phyloP scores from a whole-genome alignment of 768 basidiomycete genomes.

The Pulveroboletus ravenelii region DNA sequence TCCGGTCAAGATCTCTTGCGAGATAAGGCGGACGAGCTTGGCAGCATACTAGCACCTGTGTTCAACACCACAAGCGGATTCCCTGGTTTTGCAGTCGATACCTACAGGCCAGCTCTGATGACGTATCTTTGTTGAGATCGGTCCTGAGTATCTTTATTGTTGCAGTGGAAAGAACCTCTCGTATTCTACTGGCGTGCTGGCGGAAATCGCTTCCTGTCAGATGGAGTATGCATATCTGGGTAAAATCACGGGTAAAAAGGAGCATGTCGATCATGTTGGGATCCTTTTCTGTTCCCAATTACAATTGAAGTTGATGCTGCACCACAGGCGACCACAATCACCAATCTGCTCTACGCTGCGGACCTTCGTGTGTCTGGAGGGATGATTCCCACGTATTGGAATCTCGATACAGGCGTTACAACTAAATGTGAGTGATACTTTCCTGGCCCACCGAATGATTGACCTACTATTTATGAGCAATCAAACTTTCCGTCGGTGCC shows the following conservation, averaged over 20 bases:
- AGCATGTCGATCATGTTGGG: slow-evolving; percentile 54
- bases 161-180: not conserved
- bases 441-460: not conserved
- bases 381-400: slow-evolving; percentile 61
- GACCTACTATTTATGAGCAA: slow-evolving; percentile 10
- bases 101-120: slow-evolving; percentile 41
- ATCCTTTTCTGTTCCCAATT: not conserved
- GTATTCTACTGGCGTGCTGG: slow-evolving; percentile 39
- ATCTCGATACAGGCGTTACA: slow-evolving; percentile 42
- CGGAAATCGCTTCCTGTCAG: slow-evolving; percentile 78
- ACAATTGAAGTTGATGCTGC: not conserved
- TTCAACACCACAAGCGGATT: slow-evolving; percentile 70
- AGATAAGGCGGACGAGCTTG: slow-evolving; percentile 72
- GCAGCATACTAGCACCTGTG: slow-evolving; percentile 56
- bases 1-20: slow-evolving; percentile 61
- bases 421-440: slow-evolving; percentile 38
- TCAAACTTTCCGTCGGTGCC: slow-evolving; percentile 54
- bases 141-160: not conserved
- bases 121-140: not conserved
- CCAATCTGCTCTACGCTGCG: slow-evolving; percentile 42
- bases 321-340: slow-evolving; percentile 45
- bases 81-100: slow-evolving; percentile 66
- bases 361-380: slow-evolving; percentile 46
- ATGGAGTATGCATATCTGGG: slow-evolving; percentile 84
- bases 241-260: slow-evolving; percentile 66